Percentiles rank a stretch among this genome's conserved stretches.
Evolutionary conservation across 2,329 filamentous ascomycete genomes (phyloP).

Genomic region (Diaporthe capsici): DNA sequence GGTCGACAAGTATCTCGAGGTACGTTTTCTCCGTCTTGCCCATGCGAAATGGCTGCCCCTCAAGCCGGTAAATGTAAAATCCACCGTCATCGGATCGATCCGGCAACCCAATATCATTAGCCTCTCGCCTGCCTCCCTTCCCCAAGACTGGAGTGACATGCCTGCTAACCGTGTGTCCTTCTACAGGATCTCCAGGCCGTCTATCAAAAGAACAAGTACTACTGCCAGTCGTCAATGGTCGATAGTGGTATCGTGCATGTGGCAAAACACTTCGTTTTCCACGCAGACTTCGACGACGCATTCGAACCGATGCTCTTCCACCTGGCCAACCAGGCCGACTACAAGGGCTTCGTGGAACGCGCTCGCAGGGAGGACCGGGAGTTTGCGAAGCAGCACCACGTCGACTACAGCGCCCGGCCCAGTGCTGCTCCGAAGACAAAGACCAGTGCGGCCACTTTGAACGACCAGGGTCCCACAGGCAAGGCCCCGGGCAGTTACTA

Average conservation of each 20-base stretch:
- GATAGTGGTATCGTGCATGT: not conserved
- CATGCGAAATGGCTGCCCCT: not conserved
- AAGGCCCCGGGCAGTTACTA: not conserved
- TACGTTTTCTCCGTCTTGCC: not conserved
- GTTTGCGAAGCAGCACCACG: not conserved
- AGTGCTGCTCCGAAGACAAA: not conserved
- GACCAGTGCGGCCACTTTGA: too few relatives aligned
- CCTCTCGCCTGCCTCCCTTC: too few relatives aligned
- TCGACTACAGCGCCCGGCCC: not conserved
- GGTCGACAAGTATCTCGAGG: constrained; percentile 23
- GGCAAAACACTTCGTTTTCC: constrained; percentile 8
- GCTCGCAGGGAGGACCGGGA: constrained; percentile 10
- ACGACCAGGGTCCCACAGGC: not conserved
- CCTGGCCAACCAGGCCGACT: not conserved
- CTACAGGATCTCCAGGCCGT: constrained; percentile 1
- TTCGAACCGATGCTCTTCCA: constrained; percentile 24
- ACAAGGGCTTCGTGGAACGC: not conserved
- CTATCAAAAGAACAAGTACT: not conserved
- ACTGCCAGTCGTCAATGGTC: not conserved
- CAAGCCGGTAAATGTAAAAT: not conserved
- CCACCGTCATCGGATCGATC: not conserved
- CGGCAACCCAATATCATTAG: not conserved
- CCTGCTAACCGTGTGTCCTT: not conserved
- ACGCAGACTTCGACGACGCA: constrained; percentile 23
- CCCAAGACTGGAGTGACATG: not conserved